Base-by-base conservation (phyloP, 768 basidiomycete species). In the Amanita molliuscula region DNA sequence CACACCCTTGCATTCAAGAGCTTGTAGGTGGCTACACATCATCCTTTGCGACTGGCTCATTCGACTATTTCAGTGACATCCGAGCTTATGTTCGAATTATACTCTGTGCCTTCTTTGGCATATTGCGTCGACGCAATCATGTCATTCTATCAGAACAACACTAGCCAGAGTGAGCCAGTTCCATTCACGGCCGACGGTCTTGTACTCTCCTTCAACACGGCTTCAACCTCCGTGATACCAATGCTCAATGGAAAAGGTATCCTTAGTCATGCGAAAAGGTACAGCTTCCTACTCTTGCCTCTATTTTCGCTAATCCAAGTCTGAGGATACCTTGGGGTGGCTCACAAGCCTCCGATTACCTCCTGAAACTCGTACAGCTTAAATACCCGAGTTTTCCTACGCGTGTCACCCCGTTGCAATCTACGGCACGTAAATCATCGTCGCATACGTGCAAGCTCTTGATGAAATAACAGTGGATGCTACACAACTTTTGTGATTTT, bases 341-440 rank as follows among this genome's bases (percentile, higher is more conserved):
- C 21, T 78, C 81, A 2, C 94, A 97, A 59, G 81, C 91, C 1
- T 81, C 89, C 0, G 96, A 99, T 49, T 88, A 96, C 59, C 75
- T 97, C 45, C 79, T 94, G 53, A 96, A 93, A 61, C 81, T 95
- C 18, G 82, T 94, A 36, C 94, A 97, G 61, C 77, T 98, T 31
- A 99, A 98, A 65, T 96, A 98, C 61, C 87, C 95, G 23, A 84
- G 75, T 41, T 98, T 98, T 63, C 88, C 91, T 4, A 87, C 85
- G 1, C 82, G 90, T 37, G 79, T 97, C 9, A 87, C 87, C 0
- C 61, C 77, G 13, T 60, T 71, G 0, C 95, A 97, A 58, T 79
- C 91, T 4, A 84, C 77, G 11, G 92, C 10, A 28, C 26, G 42
- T 94, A 62, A 52, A 74, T 66, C 3, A 53, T 6, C 35, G 47